Evolutionary conservation across 352 stramenopile species (phyloP).

Genomic region (Phytopythium montanum): DNA sequence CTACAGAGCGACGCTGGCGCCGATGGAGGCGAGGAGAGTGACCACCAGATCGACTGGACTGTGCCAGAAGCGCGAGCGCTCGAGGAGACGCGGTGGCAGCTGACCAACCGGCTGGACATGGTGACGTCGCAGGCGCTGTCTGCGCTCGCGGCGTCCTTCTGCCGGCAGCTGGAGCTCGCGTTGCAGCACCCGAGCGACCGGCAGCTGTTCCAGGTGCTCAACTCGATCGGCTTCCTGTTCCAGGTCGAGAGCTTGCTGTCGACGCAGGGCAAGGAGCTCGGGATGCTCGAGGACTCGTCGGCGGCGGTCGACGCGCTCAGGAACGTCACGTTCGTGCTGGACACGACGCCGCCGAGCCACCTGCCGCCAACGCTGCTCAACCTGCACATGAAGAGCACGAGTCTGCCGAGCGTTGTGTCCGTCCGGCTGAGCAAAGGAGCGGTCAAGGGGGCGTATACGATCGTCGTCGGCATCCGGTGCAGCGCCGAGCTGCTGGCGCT

Average conservation of each 20-base stretch:
- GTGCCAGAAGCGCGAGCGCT: slow-evolving; percentile 36
- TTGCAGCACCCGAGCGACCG: slow-evolving; percentile 58
- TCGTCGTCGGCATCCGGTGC: slow-evolving; percentile 62
- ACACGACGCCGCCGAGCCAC: slow-evolving; percentile 54
- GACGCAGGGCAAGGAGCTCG: slow-evolving; percentile 93
- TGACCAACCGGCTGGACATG: slow-evolving; percentile 76
- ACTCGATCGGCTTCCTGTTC: slow-evolving; percentile 76
- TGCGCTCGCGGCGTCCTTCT: slow-evolving; percentile 70
- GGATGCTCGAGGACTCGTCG: slow-evolving; percentile 93
- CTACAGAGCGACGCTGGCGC: slow-evolving; percentile 42
- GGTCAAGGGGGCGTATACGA: slow-evolving; percentile 37
- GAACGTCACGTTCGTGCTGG: slow-evolving; percentile 62
- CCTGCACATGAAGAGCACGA: slow-evolving; percentile 72
- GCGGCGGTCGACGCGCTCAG: slow-evolving; percentile 76
- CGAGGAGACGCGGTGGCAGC: slow-evolving; percentile 74
- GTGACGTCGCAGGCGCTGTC: slow-evolving; percentile 76
- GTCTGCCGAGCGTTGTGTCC: slow-evolving; percentile 69
- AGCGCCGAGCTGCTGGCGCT: slow-evolving; percentile 27
- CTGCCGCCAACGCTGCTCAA: slow-evolving; percentile 69
- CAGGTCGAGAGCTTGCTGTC: slow-evolving; percentile 92
- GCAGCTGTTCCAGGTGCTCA: slow-evolving; percentile 56
- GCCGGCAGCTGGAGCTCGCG: slow-evolving; percentile 60
- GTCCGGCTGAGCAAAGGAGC: slow-evolving; percentile 57
- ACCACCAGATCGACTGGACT: slow-evolving; percentile 47
- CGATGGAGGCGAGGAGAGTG: slow-evolving; percentile 15